Evolutionary conservation across 73 alveolate species (phyloP).

Genomic region (Paramecium sexaurelia): DNA sequence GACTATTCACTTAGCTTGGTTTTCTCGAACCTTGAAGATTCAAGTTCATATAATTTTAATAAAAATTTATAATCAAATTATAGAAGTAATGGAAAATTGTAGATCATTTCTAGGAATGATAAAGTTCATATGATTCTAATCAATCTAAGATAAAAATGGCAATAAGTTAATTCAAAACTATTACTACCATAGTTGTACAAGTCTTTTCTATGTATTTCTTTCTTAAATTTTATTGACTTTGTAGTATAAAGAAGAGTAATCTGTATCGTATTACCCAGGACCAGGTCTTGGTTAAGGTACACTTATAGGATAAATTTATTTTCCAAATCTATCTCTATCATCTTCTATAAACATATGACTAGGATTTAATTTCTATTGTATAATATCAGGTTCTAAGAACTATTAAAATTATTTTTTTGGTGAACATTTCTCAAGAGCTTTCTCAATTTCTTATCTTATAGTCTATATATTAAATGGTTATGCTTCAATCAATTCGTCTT

Average conservation of each 20-base stretch:
- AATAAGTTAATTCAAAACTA: neutral
- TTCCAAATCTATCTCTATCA: constrained; percentile 61
- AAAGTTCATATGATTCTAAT: neutral
- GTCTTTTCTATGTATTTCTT: constrained; percentile 26
- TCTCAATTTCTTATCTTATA: neutral
- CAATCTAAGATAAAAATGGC: neutral
- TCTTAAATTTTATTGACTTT: constrained; percentile 7
- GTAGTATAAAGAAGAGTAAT: neutral
- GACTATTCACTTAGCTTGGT: constrained; percentile 2
- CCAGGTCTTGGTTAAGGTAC: constrained; percentile 31
- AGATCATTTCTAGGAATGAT: neutral
- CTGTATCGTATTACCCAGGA: constrained; percentile 45
- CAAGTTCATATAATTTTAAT: neutral
- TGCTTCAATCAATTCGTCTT: neutral
- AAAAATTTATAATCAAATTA: neutral
- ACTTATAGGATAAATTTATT: constrained; percentile 36
- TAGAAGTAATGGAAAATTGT: neutral
- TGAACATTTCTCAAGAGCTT: neutral
- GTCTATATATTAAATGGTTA: neutral
- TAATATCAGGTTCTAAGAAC: neutral
- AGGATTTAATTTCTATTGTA: neutral
- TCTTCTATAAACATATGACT: constrained; percentile 53
- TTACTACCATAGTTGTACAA: neutral
- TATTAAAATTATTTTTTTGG: neutral
- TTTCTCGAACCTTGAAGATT: neutral